Evolutionary conservation across 306 rosid genomes (phyloP).

Genomic region (Sicyos baderoa): DNA sequence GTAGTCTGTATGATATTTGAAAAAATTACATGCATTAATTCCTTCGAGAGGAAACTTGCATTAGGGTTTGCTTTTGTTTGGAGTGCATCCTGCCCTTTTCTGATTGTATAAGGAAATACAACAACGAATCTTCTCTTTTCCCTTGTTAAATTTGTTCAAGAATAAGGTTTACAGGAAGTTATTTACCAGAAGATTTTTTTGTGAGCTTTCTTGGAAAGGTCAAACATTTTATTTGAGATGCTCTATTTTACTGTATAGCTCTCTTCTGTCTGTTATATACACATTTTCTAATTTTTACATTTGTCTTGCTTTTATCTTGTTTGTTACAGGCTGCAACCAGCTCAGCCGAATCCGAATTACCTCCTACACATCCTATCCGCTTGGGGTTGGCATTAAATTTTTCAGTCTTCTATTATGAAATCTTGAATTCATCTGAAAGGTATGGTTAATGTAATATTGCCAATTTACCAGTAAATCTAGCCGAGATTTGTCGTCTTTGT

Average conservation of each 20-base stretch:
- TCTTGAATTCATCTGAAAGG: constrained; percentile 79
- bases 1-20: background rate
- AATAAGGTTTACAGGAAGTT: constrained; percentile 5
- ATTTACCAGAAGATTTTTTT: too few relatives aligned
- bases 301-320: constrained; percentile 10
- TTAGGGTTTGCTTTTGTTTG: background rate
- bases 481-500: constrained; percentile 10
- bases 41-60: background rate
- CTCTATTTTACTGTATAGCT: background rate
- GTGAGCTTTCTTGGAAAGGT: background rate
- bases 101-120: background rate
- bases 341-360: constrained; percentile 71
- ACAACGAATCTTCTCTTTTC: background rate
- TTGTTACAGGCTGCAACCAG: constrained; percentile 62
- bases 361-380: constrained; percentile 82
- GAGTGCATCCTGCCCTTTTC: background rate
- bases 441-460: constrained; percentile 23
- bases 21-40: background rate
- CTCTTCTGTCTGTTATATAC: background rate
- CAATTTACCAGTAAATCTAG: constrained; percentile 12
- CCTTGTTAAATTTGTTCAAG: background rate
- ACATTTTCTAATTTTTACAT: constrained; percentile 9
- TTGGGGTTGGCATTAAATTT: constrained; percentile 77
- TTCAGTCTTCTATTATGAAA: constrained; percentile 87
- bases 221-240: background rate